These are phyloP conservation scores for Hanseniaspora uvarum DNA, from an alignment of 1,139 yeast genomes.

Conservation along the genomic window DNA sequence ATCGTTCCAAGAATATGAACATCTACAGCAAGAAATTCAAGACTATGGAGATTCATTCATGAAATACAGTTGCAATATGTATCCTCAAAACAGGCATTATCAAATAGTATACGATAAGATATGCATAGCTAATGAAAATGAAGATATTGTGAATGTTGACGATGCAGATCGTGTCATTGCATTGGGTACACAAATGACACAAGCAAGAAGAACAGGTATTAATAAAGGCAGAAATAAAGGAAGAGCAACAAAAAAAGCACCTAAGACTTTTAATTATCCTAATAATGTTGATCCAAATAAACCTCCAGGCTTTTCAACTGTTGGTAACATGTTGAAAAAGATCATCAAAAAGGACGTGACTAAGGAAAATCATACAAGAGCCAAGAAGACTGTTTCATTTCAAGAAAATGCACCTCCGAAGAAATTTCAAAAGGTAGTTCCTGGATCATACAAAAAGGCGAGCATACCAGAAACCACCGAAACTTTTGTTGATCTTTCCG, in stretches of 20 bases:
- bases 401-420: not conserved
- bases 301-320: slow-evolving; percentile 16
- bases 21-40: slow-evolving; percentile 47
- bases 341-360: not conserved
- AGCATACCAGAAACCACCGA: not conserved
- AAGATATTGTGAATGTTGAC: slow-evolving; percentile 7
- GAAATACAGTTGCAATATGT: slow-evolving; percentile 15
- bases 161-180: slow-evolving; percentile 14
- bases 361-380: not conserved
- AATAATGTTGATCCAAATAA: slow-evolving; percentile 14
- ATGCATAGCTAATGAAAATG: slow-evolving; percentile 6
- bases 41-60: slow-evolving; percentile 13
- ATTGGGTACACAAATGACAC: slow-evolving; percentile 17
- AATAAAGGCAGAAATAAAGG: not conserved
- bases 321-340: slow-evolving; percentile 9
- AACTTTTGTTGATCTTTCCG: not conserved
- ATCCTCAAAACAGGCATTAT: slow-evolving; percentile 8
- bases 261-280: slow-evolving; percentile 11
- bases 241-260: not conserved
- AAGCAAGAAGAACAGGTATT: not conserved
- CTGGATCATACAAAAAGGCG: not conserved
- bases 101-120: slow-evolving; percentile 1
- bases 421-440: slow-evolving; percentile 14
- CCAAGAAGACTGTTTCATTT: not conserved
- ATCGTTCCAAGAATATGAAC: slow-evolving; percentile 75